Evolutionary conservation across 2,329 filamentous ascomycete genomes (phyloP).

Genomic region (Neophaeococcomyces aloes): DNA sequence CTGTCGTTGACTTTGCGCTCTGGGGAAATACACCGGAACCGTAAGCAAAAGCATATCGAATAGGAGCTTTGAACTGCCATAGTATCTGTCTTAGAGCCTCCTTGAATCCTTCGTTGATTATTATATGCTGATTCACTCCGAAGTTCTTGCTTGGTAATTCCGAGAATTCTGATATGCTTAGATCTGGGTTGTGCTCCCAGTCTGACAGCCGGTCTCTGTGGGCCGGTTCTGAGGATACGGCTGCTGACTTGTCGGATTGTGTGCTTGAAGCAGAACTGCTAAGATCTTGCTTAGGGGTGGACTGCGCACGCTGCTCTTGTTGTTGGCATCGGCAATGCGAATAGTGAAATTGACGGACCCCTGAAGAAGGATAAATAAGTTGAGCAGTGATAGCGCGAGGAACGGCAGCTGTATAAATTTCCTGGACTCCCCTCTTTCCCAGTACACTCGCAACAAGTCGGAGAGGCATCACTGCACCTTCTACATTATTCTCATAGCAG

Average conservation of each 20-base stretch:
- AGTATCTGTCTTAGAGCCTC: constrained; percentile 76
- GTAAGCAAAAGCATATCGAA: constrained; percentile 94
- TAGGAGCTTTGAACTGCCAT: constrained; percentile 84
- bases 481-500: not conserved
- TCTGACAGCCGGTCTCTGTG: constrained; percentile 1
- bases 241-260: not conserved
- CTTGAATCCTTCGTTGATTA: constrained; percentile 92
- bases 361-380: not conserved
- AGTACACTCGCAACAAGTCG: constrained; percentile 19
- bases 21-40: constrained; percentile 95
- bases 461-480: constrained; percentile 13
- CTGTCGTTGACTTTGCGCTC: constrained; percentile 34
- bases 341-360: constrained; percentile 2
- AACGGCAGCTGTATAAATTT: constrained; percentile 14
- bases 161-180: constrained; percentile 61
- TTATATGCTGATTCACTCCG: constrained; percentile 91
- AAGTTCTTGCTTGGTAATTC: constrained; percentile 71
- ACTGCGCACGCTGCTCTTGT: not conserved
- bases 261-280: not conserved
- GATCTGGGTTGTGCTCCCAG: constrained; percentile 67
- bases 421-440: constrained; percentile 20
- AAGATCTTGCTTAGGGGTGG: not conserved
- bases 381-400: constrained; percentile 1
- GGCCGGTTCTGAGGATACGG: not conserved
- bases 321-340: constrained; percentile 1